Evolutionary conservation across 352 stramenopile species (phyloP), one percentile per base, ranked within the genome.

Genomic region (Pythium sukuiense): DNA sequence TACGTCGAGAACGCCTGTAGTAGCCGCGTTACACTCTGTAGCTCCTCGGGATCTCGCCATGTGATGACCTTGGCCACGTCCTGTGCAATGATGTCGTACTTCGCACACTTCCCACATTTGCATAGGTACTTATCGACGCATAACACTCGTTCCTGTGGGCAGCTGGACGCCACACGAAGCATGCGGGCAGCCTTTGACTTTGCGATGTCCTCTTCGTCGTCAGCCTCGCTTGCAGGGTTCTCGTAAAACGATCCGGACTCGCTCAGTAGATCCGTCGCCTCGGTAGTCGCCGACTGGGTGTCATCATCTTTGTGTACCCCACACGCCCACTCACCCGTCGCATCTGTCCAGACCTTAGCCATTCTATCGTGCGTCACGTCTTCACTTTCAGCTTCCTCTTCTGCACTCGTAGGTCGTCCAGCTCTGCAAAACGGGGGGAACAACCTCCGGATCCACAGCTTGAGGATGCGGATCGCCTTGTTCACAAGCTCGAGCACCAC

Each of bases 1-100:
- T 89, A 90, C 0, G 81, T 90, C 9, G 81, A 87, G 65, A 83
- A 92, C 0, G 83, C 81, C 53, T 89, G 83, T 26, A 93, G 60
- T 0, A 92, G 56, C 32, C 80, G 75, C 2, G 50, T 76, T 16
- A 87, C 66, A n/a, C 73, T 85, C 8, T 11, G 26, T 11, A 50
- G 30, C 6, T 65, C 62, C 0, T 61, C 32, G 0, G 56, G 32
- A 6, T 58, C 58, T 6, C 65, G 54, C 72, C 72, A 78, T 14
- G 68, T 76, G 24, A 74, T 65, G 11, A 65, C 46, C 12, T 57
- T 35, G 6, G 57, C 32, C 11, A 74, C 68, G 41, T 74, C 68
- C 2, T 49, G 24, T 4, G 39, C 59, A 32, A 75, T 75, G 24
- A 30, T 41, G 0, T 71, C 29, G 60, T 72, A 72, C 55, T 69